Base-by-base conservation (phyloP, 768 basidiomycete genomes). In the Tulasnella sp. region DNA sequence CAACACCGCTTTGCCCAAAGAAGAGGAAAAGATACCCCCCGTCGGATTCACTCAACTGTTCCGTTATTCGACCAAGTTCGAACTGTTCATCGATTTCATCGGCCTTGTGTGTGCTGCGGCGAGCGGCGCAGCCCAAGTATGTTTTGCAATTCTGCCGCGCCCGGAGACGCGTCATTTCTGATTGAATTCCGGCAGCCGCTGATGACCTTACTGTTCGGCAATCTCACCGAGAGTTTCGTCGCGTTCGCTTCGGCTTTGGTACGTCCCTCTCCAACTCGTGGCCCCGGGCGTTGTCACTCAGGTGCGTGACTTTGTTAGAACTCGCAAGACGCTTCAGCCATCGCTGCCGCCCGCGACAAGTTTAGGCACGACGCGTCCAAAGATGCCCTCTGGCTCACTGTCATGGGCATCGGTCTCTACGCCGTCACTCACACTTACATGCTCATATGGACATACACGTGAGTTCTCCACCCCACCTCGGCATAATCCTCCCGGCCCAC, bases 381-480 rank as follows among this genome's bases (percentile, higher is more conserved):
- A 59, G 76, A 77, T 41, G 75, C 77, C 3, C 74, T 78, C 11
- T 76, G 75, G 42, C 75, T 80, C 35, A 75, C 77, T 65, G 72
- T 75, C 59, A 78, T 79, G 71, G 82, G 81, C 68, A 72, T 82
- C 44, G 83, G 78, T n/a, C 80, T 80, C 72, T 78, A 80, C 67
- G 41, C 78, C 40, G 75, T 77, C n/a, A 81, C 80, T 5, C 81
- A 78, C 73, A 69, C 74, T 0, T 80, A 79, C 75, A 82, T 81
- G 80, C 75, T 79, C 36, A 78, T 80, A 69, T 83, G 82, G 81
- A 79, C 80, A 72, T 80, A 76, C 59, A 81, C 82, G 4, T 59
- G 52, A 59, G 52, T 59, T 12, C 16, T 59, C 2, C 11, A 59
- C n/a, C n/a, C n/a, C n/a, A n/a, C n/a, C n/a, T 12, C 12, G 62